Evolutionary conservation across 768 basidiomycete species (phyloP), one percentile per base, ranked within the genome.

Genomic region (Rubroboletus pulcherrimus): DNA sequence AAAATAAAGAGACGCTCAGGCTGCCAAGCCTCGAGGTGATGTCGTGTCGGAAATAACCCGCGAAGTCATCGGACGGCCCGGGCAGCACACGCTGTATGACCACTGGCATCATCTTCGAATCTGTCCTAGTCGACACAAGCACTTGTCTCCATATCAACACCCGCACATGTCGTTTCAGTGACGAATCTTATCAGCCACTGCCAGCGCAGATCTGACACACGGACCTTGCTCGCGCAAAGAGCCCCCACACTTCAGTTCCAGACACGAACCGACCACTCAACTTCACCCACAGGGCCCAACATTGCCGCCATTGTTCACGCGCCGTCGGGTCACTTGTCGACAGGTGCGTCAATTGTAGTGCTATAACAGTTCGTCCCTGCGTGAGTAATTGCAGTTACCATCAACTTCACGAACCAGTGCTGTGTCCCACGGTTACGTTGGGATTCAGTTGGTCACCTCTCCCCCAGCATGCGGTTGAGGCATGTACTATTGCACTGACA

Each of bases 1-100:
- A 53, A 54, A 53, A 54, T 24, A 48, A 54, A 63, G 51, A 63
- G 57, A 54, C 68, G 62, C 66, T 53, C 53, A 26, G 50, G 57
- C 37, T 21, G 61, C 49, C 53, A 55, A 54, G 60, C 71, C 71
- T 73, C 63, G 66, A 71, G 69, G 69, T 51, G 33, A 30, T 43
- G 57, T 70, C 66, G 63, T 67, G 63, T 56, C 63, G 53, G 59
- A 63, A 59, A 63, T 64, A 59, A 34, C 21, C 19, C 56, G 63
- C 58, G 57, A 59, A 53, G 48, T 24, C 34, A 24, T 24, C 24
- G 24, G 35, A 42, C 40, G 49, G 19, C 12, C 30, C 39, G 30
- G 30, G 30, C 45, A 26, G 15, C 42, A 29, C 26, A 44, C 29
- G 29, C n/a, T n/a, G 29, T 29, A 19, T 2, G 24, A 24, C 39